Percentiles rank a stretch among this genome's conserved stretches.
These are phyloP conservation scores for Aspergillus cavernicola DNA, from an alignment of 495 filamentous ascomycete species.

Conservation along the genomic window DNA sequence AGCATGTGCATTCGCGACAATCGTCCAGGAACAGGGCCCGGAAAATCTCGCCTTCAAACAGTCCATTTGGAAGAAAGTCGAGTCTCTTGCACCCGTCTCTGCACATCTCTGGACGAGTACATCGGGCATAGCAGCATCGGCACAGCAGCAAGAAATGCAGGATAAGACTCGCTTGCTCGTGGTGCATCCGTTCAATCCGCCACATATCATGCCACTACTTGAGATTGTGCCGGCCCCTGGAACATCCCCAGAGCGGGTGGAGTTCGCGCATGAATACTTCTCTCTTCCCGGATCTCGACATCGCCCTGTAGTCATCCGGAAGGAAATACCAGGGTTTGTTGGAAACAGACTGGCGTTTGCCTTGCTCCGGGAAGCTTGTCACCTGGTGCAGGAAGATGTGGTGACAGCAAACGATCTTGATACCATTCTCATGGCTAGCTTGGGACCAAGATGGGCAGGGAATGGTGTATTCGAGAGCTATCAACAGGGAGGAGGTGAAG, in stretches of 20 bases:
- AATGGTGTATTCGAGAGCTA: slow-evolving; percentile 59
- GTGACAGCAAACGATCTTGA: slow-evolving; percentile 45
- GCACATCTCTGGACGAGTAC: slow-evolving; percentile 56
- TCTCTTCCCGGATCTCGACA: slow-evolving; percentile 36
- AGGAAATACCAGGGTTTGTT: slow-evolving; percentile 53
- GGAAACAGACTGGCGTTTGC: slow-evolving; percentile 49
- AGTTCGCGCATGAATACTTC: slow-evolving; percentile 49
- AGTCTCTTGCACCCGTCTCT: slow-evolving; percentile 27
- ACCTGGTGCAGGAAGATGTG: slow-evolving; percentile 45
- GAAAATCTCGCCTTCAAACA: slow-evolving; percentile 50
- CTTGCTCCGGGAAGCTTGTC: slow-evolving; percentile 43
- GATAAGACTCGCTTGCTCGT: slow-evolving; percentile 48
- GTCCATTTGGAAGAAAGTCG: slow-evolving; percentile 48
- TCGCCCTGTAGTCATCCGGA: slow-evolving; percentile 48
- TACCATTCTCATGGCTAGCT: slow-evolving; percentile 41
- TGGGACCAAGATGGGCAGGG: slow-evolving; percentile 56
- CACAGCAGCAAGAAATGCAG: slow-evolving; percentile 34
- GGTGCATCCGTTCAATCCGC: slow-evolving; percentile 62
- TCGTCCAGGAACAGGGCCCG: slow-evolving; percentile 58
- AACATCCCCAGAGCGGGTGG: slow-evolving; percentile 36
- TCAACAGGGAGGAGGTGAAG: slow-evolving; percentile 55
- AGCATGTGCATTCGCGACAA: slow-evolving; percentile 43
- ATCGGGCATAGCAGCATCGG: slow-evolving; percentile 51
- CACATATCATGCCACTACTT: slow-evolving; percentile 60
- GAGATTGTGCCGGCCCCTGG: slow-evolving; percentile 51